A percentile compares a stretch with the other conserved stretches of the same genome.
These are phyloP conservation scores for Botryosphaeria dothidea DNA, from an alignment of 2,329 filamentous ascomycete species.

Conservation along the genomic window DNA sequence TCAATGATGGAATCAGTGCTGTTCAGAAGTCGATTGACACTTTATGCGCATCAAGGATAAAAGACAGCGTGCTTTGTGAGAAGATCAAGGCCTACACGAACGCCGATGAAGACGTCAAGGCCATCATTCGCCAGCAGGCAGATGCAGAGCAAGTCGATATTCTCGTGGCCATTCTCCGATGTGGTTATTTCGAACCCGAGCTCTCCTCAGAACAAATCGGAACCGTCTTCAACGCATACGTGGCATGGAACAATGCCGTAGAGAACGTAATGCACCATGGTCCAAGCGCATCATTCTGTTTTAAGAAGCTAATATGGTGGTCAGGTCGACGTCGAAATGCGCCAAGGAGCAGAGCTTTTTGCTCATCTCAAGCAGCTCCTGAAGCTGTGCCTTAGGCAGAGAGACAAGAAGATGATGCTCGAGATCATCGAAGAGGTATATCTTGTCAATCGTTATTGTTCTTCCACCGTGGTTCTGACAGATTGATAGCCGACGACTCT, in stretches of 20 bases:
- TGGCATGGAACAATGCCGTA: slow-evolving; percentile 92
- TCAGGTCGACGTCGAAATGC: slow-evolving; percentile 77
- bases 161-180: slow-evolving; percentile 80
- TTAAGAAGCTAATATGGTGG: neutral
- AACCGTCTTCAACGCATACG: slow-evolving; percentile 88
- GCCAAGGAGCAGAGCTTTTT: slow-evolving; percentile 86
- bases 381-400: slow-evolving; percentile 85
- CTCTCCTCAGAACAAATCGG: slow-evolving; percentile 75
- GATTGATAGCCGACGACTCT: slow-evolving; percentile 72
- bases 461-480: slow-evolving; percentile 23
- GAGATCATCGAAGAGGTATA: slow-evolving; percentile 80
- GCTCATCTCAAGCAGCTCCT: slow-evolving; percentile 92
- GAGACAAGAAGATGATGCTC: slow-evolving; percentile 98
- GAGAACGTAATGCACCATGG: slow-evolving; percentile 60
- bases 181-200: slow-evolving; percentile 71
- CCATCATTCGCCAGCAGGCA: slow-evolving; percentile 72
- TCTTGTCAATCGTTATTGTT: neutral
- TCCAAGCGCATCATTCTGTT: neutral
- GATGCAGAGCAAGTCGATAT: slow-evolving; percentile 74
- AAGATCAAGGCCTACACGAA: slow-evolving; percentile 83
- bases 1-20: slow-evolving; percentile 84
- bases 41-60: slow-evolving; percentile 69
- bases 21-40: slow-evolving; percentile 86
- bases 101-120: slow-evolving; percentile 73
- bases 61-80: slow-evolving; percentile 73